phyloP scores from a whole-genome alignment of 192 early-diverging fungal species.

The Pilaira anomala region DNA sequence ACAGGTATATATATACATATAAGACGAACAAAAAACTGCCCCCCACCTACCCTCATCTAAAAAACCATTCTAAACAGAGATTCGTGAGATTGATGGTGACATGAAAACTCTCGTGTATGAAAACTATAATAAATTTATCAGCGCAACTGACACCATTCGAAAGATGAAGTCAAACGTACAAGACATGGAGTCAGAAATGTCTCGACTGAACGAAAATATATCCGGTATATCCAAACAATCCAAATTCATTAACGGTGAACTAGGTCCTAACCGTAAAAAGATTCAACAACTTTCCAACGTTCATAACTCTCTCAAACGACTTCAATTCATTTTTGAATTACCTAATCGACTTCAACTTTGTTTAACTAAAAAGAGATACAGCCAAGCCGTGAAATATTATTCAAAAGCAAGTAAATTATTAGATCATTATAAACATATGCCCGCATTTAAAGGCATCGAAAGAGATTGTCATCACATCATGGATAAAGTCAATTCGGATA shows the following conservation, averaged over 20 bases:
- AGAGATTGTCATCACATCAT: conserved; percentile 80
- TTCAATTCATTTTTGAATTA: conserved; percentile 88
- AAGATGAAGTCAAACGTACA: conserved; percentile 87
- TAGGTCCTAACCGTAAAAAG: conserved; percentile 65
- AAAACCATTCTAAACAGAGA: conserved; percentile 45
- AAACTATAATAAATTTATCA: conserved; percentile 97
- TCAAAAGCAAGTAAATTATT: conserved; percentile 66
- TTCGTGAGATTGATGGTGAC: conserved; percentile 88
- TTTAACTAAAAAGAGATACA: conserved; percentile 56
- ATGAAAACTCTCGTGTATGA: conserved; percentile 98
- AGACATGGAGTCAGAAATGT: conserved; percentile 84
- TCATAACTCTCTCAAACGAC: conserved; percentile 68
- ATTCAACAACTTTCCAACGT: conserved; percentile 71
- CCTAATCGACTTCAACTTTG: conserved; percentile 68
- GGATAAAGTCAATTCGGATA: conserved; percentile 58
- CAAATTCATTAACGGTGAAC: conserved; percentile 51
- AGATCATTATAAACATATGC: conserved; percentile 71
- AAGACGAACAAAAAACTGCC: too few species aligned
- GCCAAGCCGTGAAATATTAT: conserved; percentile 77
- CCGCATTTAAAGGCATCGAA: conserved; percentile 76
- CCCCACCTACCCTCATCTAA: not conserved
- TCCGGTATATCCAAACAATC: conserved; percentile 54
- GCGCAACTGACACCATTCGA: conserved; percentile 88
- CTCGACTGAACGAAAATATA: conserved; percentile 65
- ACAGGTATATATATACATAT: conserved; percentile 43